These are phyloP conservation scores for Umbelopsis sp. DNA, from an alignment of 192 early-diverging fungal species.

Conservation along the genomic window DNA sequence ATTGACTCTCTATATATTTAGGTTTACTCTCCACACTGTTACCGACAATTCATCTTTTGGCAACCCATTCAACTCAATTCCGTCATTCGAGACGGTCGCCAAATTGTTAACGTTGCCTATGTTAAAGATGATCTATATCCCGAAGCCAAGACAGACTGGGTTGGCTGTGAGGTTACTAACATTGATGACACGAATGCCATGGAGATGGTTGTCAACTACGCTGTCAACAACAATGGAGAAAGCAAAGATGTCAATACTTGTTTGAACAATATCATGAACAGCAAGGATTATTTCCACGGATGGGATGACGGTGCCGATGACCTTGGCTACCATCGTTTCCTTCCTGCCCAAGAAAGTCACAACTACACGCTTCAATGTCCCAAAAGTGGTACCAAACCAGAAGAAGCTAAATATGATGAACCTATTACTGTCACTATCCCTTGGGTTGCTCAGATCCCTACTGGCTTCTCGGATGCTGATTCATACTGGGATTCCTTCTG, in stretches of 20 bases:
- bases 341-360: slow-evolving; percentile 36
- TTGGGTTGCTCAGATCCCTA: slow-evolving; percentile 36
- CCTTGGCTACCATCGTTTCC: slow-evolving; percentile 42
- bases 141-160: slow-evolving; percentile 34
- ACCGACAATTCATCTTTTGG: slow-evolving; percentile 41
- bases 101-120: slow-evolving; percentile 37
- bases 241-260: slow-evolving; percentile 44
- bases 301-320: slow-evolving; percentile 45
- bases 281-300: slow-evolving; percentile 42
- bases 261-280: slow-evolving; percentile 44
- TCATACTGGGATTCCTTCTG: slow-evolving; percentile 34
- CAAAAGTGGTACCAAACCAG: slow-evolving; percentile 22
- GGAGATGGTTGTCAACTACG: slow-evolving; percentile 41
- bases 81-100: slow-evolving; percentile 20
- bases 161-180: slow-evolving; percentile 34
- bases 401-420: slow-evolving; percentile 27
- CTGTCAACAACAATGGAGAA: slow-evolving; percentile 43
- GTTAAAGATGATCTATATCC: slow-evolving; percentile 37
- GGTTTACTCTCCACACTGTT: slow-evolving; percentile 38
- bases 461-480: slow-evolving; percentile 21
- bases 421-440: slow-evolving; percentile 39
- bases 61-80: slow-evolving; percentile 41
- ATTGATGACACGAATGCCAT: slow-evolving; percentile 33
- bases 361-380: slow-evolving; percentile 34
- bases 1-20: slow-evolving; percentile 2